Percentiles rank a stretch among this genome's conserved stretches.
phyloP scores from a whole-genome alignment of 352 stramenopile species.

The Globisporangium cederbergense region DNA sequence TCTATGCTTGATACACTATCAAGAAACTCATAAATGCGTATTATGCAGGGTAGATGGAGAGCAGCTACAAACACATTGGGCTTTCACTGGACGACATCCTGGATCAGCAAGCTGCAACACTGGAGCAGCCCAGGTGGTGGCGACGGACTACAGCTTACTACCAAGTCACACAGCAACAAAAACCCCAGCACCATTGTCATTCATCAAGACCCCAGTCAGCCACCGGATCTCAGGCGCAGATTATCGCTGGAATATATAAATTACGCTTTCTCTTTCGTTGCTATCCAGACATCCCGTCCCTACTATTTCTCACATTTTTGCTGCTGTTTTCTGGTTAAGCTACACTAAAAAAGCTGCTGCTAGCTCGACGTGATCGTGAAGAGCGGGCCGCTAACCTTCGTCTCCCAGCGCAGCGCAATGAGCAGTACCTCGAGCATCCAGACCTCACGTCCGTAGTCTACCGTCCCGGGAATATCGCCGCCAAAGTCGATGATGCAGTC shows the following conservation, averaged over 20 bases:
- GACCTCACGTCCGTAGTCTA: constrained; percentile 34
- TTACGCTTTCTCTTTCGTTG: background rate
- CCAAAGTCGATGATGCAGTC: constrained; percentile 44
- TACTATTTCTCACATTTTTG: too few relatives aligned
- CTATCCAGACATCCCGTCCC: background rate
- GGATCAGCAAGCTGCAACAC: too few relatives aligned
- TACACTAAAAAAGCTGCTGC: background rate
- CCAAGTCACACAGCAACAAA: too few relatives aligned
- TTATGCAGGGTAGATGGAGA: too few relatives aligned
- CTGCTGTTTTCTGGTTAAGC: too few relatives aligned
- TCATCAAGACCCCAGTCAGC: background rate
- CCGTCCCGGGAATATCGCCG: constrained; percentile 34
- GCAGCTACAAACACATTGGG: too few relatives aligned
- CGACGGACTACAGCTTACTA: too few relatives aligned
- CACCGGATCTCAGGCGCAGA: background rate
- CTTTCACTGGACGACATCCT: too few relatives aligned
- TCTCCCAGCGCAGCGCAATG: constrained; percentile 57
- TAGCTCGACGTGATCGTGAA: constrained; percentile 21
- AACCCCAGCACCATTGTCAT: too few relatives aligned
- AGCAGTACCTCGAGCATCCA: constrained; percentile 71
- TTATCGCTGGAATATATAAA: background rate
- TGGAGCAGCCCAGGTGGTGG: too few relatives aligned
- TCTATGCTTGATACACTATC: too few relatives aligned
- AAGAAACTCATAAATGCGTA: too few relatives aligned
- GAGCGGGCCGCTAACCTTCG: constrained; percentile 38